phyloP scores from a whole-genome alignment of 2,329 filamentous ascomycete species.

The Gnomoniopsis sp. region DNA sequence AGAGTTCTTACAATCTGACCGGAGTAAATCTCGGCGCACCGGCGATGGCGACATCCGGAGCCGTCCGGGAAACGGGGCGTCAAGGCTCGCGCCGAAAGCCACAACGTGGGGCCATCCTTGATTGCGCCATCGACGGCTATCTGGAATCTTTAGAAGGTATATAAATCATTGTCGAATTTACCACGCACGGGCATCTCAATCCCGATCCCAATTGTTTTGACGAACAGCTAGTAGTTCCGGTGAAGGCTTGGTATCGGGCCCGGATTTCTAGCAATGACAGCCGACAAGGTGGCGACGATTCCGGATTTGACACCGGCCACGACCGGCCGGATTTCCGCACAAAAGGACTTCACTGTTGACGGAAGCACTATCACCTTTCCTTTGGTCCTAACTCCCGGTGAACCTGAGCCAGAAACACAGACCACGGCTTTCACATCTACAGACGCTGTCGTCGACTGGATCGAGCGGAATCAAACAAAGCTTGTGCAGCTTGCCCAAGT shows the following conservation, averaged over 20 bases:
- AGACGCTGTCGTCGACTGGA: slow-evolving; percentile 8
- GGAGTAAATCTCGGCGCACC: slow-evolving; percentile 15
- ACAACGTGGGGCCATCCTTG: not conserved
- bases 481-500: slow-evolving; percentile 7
- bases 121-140: slow-evolving; percentile 3
- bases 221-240: not conserved
- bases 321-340: slow-evolving; percentile 3
- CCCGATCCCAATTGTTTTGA: not conserved
- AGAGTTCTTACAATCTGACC: not conserved
- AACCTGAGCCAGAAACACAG: slow-evolving; percentile 19
- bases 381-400: slow-evolving; percentile 11
- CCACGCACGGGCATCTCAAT: not conserved
- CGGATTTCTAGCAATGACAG: not conserved
- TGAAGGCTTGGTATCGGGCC: not conserved
- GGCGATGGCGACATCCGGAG: slow-evolving; percentile 13
- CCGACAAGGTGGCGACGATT: not conserved
- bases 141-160: not conserved
- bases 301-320: slow-evolving; percentile 10
- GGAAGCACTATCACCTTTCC: slow-evolving; percentile 7
- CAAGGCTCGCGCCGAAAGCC: not conserved
- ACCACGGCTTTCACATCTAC: not conserved
- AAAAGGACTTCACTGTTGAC: slow-evolving; percentile 11
- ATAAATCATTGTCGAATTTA: not conserved
- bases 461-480: slow-evolving; percentile 2
- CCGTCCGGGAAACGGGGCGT: not conserved